Evolutionary conservation across 83 land plant species (phyloP).

Genomic region (Picea mariana): DNA sequence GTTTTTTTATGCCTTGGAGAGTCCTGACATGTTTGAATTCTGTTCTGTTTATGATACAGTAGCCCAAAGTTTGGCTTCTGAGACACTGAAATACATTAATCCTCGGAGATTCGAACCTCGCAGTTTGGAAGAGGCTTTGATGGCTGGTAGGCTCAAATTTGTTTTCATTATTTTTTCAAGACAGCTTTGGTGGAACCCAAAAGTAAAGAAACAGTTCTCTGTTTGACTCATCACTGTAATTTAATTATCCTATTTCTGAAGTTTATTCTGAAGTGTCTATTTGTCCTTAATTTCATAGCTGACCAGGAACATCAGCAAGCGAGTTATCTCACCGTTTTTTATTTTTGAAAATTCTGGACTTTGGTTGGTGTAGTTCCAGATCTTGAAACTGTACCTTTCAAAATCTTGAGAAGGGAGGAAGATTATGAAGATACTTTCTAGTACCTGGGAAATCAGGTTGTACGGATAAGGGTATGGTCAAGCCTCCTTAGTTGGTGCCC

Average conservation of each 20-base stretch:
- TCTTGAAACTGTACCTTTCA: slow-evolving; percentile 75
- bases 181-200: neutral
- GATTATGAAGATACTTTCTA: slow-evolving; percentile 43
- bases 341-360: neutral
- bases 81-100: slow-evolving; percentile 56
- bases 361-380: slow-evolving; percentile 71
- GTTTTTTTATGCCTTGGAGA: neutral
- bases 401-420: slow-evolving; percentile 51
- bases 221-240: neutral
- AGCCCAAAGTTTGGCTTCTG: slow-evolving; percentile 53
- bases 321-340: too few species aligned
- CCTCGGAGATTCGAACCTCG: slow-evolving; percentile 63
- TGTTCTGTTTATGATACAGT: slow-evolving; percentile 31
- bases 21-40: neutral
- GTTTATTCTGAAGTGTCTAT: neutral
- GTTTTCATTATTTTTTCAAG: slow-evolving; percentile 15
- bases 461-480: too few species aligned
- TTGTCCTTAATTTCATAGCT: neutral
- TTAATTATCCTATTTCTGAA: neutral
- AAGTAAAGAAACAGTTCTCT: neutral
- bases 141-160: slow-evolving; percentile 59
- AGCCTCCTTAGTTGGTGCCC: too few species aligned
- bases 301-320: neutral
- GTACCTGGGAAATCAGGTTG: too few species aligned
- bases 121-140: slow-evolving; percentile 83